Percentiles rank a stretch among this genome's conserved stretches.
Conservation (phyloP, 176 grass and related monocot genomes). For the Bromus sterilis region DNA sequence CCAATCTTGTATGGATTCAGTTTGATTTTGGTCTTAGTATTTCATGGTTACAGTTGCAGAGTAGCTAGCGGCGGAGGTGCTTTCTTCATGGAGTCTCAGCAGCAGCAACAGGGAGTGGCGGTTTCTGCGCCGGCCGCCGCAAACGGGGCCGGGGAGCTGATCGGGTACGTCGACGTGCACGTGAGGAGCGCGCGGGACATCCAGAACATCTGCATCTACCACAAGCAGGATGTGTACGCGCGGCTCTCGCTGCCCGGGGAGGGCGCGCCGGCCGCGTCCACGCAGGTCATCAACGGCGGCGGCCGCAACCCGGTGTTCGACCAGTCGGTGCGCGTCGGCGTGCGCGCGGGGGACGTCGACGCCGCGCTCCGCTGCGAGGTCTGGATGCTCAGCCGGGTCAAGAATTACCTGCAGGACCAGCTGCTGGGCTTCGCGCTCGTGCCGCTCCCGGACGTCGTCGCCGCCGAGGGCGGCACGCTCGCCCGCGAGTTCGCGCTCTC, state of each 20-base stretch:
- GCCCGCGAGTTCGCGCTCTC: slow-evolving; percentile 65
- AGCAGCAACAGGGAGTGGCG: slow-evolving; percentile 18
- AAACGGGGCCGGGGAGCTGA: slow-evolving; percentile 36
- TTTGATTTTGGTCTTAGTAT: slow-evolving; percentile 37
- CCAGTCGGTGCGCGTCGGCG: slow-evolving; percentile 70
- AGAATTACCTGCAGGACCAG: slow-evolving; percentile 95
- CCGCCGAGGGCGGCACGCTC: slow-evolving; percentile 50
- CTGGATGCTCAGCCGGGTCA: slow-evolving; percentile 92
- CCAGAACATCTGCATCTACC: slow-evolving; percentile 99
- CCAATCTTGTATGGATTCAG: background rate
- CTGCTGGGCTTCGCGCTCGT: slow-evolving; percentile 82
- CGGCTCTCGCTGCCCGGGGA: slow-evolving; percentile 60
- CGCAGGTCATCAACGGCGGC: slow-evolving; percentile 79
- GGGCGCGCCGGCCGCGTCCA: slow-evolving; percentile 49
- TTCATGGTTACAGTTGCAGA: background rate
- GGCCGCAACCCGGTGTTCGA: slow-evolving; percentile 95
- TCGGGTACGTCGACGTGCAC: slow-evolving; percentile 77
- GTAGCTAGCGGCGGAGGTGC: background rate
- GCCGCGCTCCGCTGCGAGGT: slow-evolving; percentile 78
- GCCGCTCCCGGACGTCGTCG: slow-evolving; percentile 68
- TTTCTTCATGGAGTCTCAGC: slow-evolving; percentile 32
- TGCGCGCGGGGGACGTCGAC: slow-evolving; percentile 51
- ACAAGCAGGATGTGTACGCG: slow-evolving; percentile 97
- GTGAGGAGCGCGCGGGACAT: slow-evolving; percentile 87
- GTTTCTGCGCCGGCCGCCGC: background rate